Base-by-base conservation (phyloP, 1,139 yeast genomes). In the Blastobotrys petasosporus region DNA sequence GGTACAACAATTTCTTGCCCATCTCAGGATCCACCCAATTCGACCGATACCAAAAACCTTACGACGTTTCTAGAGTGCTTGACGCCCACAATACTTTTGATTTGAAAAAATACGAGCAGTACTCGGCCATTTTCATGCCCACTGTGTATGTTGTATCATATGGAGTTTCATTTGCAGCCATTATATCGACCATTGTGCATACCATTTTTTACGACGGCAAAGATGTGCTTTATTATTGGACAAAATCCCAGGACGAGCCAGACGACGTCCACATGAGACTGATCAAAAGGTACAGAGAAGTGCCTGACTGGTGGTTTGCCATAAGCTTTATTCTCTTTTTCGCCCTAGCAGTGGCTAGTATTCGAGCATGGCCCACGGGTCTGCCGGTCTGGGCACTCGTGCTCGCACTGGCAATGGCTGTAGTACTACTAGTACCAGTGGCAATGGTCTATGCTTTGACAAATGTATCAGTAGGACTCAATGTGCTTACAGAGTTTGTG, bases 231-330 rank as follows among this genome's bases (percentile, higher is more conserved):
- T 61, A 66, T 16, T 77, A 72, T 60, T 54, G 79, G 57, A 68
- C 65, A 52, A 63, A 67, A 54, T 68, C 69, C 40, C 70, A 70
- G 46, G 69, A 67, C n/a, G 62, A 63, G 36, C 67, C 68, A 57
- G 76, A 75, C 35, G 86, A 82, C 63, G 77, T 82, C 23, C 87
- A 80, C 61, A 73, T 72, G 68, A 72, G 81, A 54, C 71, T 80
- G 49, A 81, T 81, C 84, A 68, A 66, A 50, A 64, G 66, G 37
- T 82, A 81, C 63, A 73, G 68, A 44, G 79, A 76, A 54, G 79
- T 75, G 29, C 88, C 88, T 31, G 79, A 74, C 51, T 80, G 85
- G 85, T 78, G 85, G 83, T 82, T 69, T 57, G 58, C 58, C 1
- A 56, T 73, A 32, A 69, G 77, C 4, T 75, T 79, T 52, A 52